Base-by-base conservation (phyloP, 305 asterid genomes). In the Euphrasia arctica region DNA sequence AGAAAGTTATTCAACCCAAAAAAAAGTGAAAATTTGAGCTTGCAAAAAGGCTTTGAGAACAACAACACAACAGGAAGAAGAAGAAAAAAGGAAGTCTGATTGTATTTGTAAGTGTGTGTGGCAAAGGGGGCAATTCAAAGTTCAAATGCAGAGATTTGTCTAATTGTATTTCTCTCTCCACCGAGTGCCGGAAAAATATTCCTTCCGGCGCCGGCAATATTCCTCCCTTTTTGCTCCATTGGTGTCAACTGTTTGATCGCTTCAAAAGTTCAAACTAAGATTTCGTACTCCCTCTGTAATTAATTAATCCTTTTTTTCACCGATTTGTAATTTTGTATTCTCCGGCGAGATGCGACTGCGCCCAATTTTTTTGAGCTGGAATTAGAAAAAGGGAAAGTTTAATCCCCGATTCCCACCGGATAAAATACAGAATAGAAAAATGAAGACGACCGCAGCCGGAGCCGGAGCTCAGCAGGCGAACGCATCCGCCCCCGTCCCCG, bases 21-120 rank as follows among this genome's bases (percentile, higher is more conserved):
- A 36, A 36, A 7, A 8, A 50, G 56, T 18, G 15, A 8, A 18
- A 15, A 51, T 8, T 15, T 29, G n/a, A 51, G 31, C 57, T 31
- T 51, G 57, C 57, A 14, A 51, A 51, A 51, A 25, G 56, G 22
- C 56, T 8, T 50, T 50, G 56, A 49, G 54, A 49, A 49, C 27
- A 14, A 50, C 9, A 18, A 34, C 39, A 4, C 22, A 18, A 18
- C 22, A 18, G 22, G 22, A 18, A 4, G 1, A 11, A 49, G 9
- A 50, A 9, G 18, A 6, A 50, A 4, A 7, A n/a, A 50, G 56
- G 15, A 14, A 4, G 22, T 18, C 27, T 2, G 10, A 5, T 0
- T 50, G 0, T 4, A 2, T 50, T 2, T 50, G 14, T 10, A 11
- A 18, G 22, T 8, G 3, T 42, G 14, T 43, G 14, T 18, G 56